Percentiles rank a stretch among this genome's conserved stretches.
Evolutionary conservation across 1,284 basidiomycete genomes (phyloP).

Genomic region (Sanguinoderma infundibulare): DNA sequence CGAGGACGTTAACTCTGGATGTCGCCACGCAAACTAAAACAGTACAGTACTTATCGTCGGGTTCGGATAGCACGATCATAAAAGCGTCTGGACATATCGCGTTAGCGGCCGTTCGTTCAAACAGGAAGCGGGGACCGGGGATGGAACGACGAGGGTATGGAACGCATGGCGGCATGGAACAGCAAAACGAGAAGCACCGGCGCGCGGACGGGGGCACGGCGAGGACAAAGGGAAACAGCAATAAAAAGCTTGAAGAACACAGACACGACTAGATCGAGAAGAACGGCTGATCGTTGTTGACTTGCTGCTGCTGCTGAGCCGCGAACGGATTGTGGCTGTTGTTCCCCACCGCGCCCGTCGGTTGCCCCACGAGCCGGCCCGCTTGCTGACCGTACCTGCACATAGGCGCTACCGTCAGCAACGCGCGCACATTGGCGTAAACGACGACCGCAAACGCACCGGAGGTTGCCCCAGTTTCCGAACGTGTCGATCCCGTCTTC

Average conservation of each 20-base stretch:
- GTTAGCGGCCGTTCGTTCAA: not conserved
- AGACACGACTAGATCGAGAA: conserved; percentile 64
- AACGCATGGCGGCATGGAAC: not conserved
- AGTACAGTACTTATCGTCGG: conserved; percentile 3
- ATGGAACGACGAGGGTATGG: not conserved
- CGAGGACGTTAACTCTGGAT: not conserved
- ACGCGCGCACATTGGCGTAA: not conserved
- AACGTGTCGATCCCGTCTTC: conserved; percentile 93
- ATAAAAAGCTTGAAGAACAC: not conserved
- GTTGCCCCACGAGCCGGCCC: conserved; percentile 60
- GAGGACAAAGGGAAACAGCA: not conserved
- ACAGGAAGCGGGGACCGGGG: too few relatives aligned
- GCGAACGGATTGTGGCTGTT: conserved; percentile 77
- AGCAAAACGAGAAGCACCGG: not conserved
- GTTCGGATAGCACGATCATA: not conserved
- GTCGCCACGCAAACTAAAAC: conserved; percentile 3
- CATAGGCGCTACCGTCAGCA: not conserved
- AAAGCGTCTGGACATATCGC: not conserved
- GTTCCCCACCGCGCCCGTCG: conserved; percentile 53
- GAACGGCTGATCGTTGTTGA: conserved; percentile 75
- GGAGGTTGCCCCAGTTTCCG: conserved; percentile 82
- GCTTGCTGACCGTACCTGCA: conserved; percentile 69
- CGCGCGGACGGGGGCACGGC: conserved; percentile 17
- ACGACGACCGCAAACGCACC: conserved; percentile 46
- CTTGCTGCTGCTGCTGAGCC: conserved; percentile 54